phyloP scores from a whole-genome alignment of 2,329 filamentous ascomycete genomes.

The Fusarium denticulatum region DNA sequence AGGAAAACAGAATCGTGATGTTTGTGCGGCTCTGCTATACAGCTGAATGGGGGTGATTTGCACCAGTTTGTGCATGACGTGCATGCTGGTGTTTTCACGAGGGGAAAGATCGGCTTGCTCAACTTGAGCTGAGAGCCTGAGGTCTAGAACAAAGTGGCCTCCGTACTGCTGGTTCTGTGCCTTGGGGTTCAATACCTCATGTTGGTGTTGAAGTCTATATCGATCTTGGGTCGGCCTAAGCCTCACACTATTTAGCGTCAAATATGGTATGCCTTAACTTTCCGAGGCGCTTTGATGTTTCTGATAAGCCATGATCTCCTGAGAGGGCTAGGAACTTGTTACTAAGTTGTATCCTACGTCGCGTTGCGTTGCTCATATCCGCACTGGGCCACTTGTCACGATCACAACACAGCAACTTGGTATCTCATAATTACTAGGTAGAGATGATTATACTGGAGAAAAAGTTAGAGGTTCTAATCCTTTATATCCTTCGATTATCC shows the following conservation, averaged over 20 bases:
- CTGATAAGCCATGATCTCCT: not conserved
- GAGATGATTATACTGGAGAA: not conserved
- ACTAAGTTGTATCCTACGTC: not conserved
- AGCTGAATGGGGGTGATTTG: not conserved
- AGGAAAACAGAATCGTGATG: not conserved
- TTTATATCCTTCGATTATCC: not conserved
- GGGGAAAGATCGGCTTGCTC: not conserved
- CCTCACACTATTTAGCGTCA: not conserved
- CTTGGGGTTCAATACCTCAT: not conserved
- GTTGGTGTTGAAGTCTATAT: not conserved
- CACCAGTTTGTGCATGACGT: slow-evolving; percentile 2
- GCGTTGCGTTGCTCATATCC: not conserved
- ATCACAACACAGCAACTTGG: not conserved
- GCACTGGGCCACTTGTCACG: not conserved
- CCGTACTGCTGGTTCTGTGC: not conserved
- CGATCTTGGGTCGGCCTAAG: not conserved
- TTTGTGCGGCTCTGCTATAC: slow-evolving; percentile 9
- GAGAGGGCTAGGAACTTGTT: not conserved
- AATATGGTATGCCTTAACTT: not conserved
- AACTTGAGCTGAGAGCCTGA: not conserved
- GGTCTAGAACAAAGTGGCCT: not conserved
- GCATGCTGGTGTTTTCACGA: slow-evolving; percentile 2
- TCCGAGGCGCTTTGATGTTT: not conserved
- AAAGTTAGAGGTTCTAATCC: not conserved
- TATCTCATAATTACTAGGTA: not conserved